A percentile compares a stretch with the other conserved stretches of the same genome.
Conservation (phyloP, 306 rosid genomes). For the Vicia faba region DNA sequence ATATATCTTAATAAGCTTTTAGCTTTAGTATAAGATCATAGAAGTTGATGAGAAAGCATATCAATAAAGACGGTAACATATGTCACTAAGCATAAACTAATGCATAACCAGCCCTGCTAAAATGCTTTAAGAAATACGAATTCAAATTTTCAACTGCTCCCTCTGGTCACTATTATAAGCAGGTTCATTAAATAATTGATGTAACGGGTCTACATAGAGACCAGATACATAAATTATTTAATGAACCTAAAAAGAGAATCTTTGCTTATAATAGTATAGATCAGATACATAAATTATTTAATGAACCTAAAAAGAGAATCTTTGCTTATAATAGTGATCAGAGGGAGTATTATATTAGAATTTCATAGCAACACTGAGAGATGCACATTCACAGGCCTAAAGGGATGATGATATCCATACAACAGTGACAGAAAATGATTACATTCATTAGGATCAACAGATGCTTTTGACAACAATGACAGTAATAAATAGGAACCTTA, state of each 20-base stretch:
- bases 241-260: too few species aligned
- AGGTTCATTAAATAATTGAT: too few species aligned
- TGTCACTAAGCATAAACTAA: background rate
- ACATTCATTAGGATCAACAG: background rate
- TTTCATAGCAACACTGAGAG: background rate
- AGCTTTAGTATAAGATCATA: background rate
- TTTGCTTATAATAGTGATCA: too few species aligned
- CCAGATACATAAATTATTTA: too few species aligned
- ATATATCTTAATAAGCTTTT: background rate
- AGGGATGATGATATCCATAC: background rate
- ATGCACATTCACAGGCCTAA: slow-evolving; percentile 17
- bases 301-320: too few species aligned
- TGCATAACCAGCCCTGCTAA: too few species aligned
- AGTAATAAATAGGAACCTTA: background rate
- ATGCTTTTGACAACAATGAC: background rate
- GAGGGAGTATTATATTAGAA: background rate
- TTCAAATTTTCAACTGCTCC: background rate
- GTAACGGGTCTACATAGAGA: too few species aligned
- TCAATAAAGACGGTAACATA: background rate
- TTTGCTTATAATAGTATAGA: too few species aligned
- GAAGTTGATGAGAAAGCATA: background rate
- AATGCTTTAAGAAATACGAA: background rate
- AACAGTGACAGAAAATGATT: background rate
- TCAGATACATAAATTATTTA: too few species aligned
- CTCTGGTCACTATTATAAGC: too few species aligned